Evolutionary conservation across 1,139 yeast species (phyloP).

Genomic region (Geotrichum aggregatum): DNA sequence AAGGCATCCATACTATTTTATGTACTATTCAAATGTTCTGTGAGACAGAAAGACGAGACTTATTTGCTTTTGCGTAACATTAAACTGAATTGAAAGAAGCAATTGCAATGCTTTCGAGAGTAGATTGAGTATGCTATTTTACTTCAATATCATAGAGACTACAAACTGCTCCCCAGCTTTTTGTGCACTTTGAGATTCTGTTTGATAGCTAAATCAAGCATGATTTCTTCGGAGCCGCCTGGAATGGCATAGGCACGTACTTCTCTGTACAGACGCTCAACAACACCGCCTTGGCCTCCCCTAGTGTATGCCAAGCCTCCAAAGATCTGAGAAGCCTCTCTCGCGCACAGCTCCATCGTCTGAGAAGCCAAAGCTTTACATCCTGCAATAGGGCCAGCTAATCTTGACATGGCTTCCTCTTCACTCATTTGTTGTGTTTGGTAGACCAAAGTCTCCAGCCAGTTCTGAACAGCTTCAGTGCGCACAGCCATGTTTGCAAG

Average conservation of each 20-base stretch:
- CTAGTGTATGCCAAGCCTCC: conserved; percentile 46
- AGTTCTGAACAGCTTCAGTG: conserved; percentile 41
- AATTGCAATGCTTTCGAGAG: too few species aligned
- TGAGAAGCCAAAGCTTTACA: conserved; percentile 44
- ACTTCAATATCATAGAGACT: too few species aligned
- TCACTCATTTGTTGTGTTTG: conserved; percentile 39
- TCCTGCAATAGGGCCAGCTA: conserved; percentile 48
- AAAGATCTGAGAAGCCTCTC: conserved; percentile 46
- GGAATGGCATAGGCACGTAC: conserved; percentile 46
- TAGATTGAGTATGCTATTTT: too few species aligned
- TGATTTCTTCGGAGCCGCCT: conserved; percentile 46
- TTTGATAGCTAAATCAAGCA: conserved; percentile 43
- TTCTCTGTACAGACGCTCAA: conserved; percentile 44
- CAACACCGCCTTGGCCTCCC: conserved; percentile 45
- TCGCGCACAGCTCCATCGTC: conserved; percentile 43
- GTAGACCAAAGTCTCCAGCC: conserved; percentile 40
- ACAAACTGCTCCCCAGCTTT: conserved; percentile 41
- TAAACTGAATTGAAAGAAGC: too few species aligned
- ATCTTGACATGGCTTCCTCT: conserved; percentile 41
- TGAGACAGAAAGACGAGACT: background rate
- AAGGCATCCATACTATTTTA: background rate
- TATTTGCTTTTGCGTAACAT: too few species aligned
- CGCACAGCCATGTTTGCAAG: conserved; percentile 44
- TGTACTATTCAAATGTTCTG: background rate
- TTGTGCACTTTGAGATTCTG: conserved; percentile 43